Conservation (phyloP, 2,329 filamentous ascomycete genomes). For the Juglanconis oblonga region DNA sequence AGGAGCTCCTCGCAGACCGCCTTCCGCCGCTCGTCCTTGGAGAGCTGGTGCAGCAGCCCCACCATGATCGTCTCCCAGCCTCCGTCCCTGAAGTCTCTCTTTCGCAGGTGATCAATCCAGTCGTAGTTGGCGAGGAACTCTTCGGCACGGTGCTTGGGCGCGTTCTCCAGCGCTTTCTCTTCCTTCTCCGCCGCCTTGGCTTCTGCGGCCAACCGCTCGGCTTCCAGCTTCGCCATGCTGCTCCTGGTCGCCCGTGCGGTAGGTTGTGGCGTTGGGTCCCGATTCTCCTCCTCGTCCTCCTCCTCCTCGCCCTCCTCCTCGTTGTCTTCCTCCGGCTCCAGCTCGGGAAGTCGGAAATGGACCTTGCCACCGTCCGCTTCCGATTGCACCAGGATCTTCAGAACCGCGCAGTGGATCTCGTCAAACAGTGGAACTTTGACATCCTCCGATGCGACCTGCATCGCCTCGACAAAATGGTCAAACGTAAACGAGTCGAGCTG, state of each 20-base stretch:
- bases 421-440: conserved; percentile 79
- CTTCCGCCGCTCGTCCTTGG: conserved; percentile 68
- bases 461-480: conserved; percentile 88
- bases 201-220: conserved; percentile 63
- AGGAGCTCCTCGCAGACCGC: conserved; percentile 76
- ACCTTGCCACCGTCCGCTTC: conserved; percentile 75
- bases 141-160: conserved; percentile 63
- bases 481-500: conserved; percentile 95
- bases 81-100: conserved; percentile 81
- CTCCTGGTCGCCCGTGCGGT: conserved; percentile 75
- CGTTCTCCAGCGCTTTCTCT: conserved; percentile 43
- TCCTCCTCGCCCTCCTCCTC: conserved; percentile 60
- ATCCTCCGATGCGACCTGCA: conserved; percentile 72
- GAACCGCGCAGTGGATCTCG: conserved; percentile 85
- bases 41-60: conserved; percentile 81
- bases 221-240: conserved; percentile 78
- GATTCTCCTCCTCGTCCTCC: conserved; percentile 51
- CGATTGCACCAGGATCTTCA: conserved; percentile 80
- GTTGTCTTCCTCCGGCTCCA: conserved; percentile 69
- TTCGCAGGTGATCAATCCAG: conserved; percentile 82
- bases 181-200: conserved; percentile 52
- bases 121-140: conserved; percentile 72
- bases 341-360: conserved; percentile 72
- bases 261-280: conserved; percentile 69
- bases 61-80: conserved; percentile 91